Percentiles rank a stretch among this genome's conserved stretches.
Evolutionary conservation across 495 filamentous ascomycete species (phyloP).

Genomic region (Aspergillus indologenus): DNA sequence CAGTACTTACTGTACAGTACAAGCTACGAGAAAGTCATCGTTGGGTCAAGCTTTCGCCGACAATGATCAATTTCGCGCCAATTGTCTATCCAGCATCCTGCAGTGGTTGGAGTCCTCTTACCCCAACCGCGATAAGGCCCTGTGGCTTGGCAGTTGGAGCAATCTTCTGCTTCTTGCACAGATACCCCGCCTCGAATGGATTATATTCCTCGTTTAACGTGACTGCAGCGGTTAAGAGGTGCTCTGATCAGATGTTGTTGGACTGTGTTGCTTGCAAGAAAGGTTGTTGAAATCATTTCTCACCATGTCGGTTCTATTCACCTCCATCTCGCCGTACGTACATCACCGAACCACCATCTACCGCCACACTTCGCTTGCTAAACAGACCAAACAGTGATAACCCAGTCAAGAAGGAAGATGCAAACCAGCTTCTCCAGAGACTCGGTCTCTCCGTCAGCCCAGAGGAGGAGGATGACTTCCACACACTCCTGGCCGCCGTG

Average conservation of each 20-base stretch:
- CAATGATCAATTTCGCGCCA: neutral
- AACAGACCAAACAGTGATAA: slow-evolving; percentile 18
- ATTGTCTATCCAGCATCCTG: neutral
- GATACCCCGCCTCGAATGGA: neutral
- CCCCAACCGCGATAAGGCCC: slow-evolving; percentile 12
- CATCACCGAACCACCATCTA: neutral
- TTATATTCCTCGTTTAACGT: neutral
- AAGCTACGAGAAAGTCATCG: neutral
- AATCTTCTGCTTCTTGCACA: neutral
- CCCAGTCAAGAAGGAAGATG: slow-evolving; percentile 30
- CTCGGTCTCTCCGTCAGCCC: slow-evolving; percentile 32
- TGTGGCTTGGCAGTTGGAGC: slow-evolving; percentile 15
- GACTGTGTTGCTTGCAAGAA: too few species aligned
- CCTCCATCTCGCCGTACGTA: slow-evolving; percentile 32
- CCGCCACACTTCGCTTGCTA: too few species aligned
- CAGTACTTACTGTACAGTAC: neutral
- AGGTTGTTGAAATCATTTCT: too few species aligned
- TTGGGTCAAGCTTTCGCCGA: neutral
- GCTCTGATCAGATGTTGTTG: neutral
- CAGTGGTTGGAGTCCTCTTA: neutral
- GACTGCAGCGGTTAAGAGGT: neutral
- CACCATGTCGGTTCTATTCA: slow-evolving; percentile 34
- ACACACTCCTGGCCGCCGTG: slow-evolving; percentile 31
- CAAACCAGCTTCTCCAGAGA: slow-evolving; percentile 20
- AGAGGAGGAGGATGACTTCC: slow-evolving; percentile 28